Conservation (phyloP, 2,329 filamentous ascomycete genomes). For the Nothophaeocryptopus gaeumannii region DNA sequence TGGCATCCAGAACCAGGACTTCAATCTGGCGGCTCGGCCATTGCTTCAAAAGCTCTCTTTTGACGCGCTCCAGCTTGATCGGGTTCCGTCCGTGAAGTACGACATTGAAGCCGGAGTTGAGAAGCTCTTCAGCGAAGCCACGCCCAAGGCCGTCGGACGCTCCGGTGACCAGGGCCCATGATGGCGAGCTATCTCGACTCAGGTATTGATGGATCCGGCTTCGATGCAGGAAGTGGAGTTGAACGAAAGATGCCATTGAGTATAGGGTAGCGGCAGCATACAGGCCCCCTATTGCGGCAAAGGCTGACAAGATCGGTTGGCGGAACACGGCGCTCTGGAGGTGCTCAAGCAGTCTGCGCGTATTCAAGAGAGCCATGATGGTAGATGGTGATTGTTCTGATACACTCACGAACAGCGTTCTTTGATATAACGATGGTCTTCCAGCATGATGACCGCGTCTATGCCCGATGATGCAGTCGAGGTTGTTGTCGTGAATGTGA, state of each 20-base stretch:
- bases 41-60: slow-evolving; percentile 36
- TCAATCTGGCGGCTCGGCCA: slow-evolving; percentile 42
- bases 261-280: slow-evolving; percentile 12
- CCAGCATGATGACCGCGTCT: too few relatives aligned
- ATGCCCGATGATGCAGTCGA: too few relatives aligned
- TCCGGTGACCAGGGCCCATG: slow-evolving; percentile 43
- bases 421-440: too few relatives aligned
- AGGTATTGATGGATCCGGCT: slow-evolving; percentile 5
- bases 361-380: too few relatives aligned
- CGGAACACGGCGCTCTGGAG: not conserved
- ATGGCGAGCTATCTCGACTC: not conserved
- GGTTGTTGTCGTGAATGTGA: too few relatives aligned
- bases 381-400: too few relatives aligned
- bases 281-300: slow-evolving; percentile 2
- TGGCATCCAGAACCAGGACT: slow-evolving; percentile 46
- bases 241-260: slow-evolving; percentile 20
- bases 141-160: slow-evolving; percentile 54
- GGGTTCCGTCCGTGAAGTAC: slow-evolving; percentile 54
- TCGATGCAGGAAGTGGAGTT: slow-evolving; percentile 23
- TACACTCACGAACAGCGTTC: too few relatives aligned
- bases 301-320: slow-evolving; percentile 5
- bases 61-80: slow-evolving; percentile 44
- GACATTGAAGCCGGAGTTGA: slow-evolving; percentile 51
- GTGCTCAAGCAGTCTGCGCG: not conserved
- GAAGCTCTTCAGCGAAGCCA: slow-evolving; percentile 50